Conservation (phyloP, 2,329 filamentous ascomycete species). For the Colletotrichum horii region DNA sequence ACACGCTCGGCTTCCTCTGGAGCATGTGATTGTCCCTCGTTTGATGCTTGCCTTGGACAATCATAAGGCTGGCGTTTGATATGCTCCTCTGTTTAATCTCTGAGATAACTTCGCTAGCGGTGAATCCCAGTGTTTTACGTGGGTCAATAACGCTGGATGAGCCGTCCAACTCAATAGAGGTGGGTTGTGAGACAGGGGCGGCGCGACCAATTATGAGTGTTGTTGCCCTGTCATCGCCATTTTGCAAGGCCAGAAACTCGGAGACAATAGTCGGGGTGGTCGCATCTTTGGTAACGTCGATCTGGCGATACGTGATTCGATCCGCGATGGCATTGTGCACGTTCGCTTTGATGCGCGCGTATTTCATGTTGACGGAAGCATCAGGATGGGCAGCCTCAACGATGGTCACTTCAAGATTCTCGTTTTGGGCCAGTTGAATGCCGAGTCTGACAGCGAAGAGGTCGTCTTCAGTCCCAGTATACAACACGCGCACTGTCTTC, state of each 20-base stretch:
- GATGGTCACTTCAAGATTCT: background rate
- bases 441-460: background rate
- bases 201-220: background rate
- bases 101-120: background rate
- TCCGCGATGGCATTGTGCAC: background rate
- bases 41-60: background rate
- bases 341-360: background rate
- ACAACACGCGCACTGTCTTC: background rate
- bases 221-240: background rate
- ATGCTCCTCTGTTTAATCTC: background rate
- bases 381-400: background rate
- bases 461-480: background rate
- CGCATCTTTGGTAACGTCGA: background rate
- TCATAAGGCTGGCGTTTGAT: background rate
- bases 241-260: background rate
- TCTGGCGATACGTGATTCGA: background rate
- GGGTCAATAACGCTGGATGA: background rate
- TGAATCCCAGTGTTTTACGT: background rate
- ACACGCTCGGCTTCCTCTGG: background rate
- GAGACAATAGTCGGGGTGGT: background rate
- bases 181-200: background rate
- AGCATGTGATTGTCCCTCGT: background rate
- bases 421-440: background rate
- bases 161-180: background rate
- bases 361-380: background rate